Base-by-base conservation (phyloP, 495 filamentous ascomycete species). In the Staphylotrichum longicolle region DNA sequence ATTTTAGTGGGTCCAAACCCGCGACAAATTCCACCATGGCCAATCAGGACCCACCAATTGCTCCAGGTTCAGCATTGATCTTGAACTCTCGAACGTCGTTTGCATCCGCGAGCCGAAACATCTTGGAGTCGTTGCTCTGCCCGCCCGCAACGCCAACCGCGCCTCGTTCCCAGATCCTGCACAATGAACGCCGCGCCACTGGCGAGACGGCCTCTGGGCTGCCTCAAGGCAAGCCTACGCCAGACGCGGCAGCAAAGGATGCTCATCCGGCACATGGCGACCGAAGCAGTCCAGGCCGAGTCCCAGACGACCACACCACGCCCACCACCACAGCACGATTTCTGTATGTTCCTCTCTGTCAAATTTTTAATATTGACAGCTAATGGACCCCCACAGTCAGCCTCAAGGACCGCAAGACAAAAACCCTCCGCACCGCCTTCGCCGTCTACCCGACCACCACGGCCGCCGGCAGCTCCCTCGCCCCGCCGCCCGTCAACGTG, bases 151-250 rank as follows among this genome's bases (percentile, higher is more conserved):
- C 54, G 45, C 40, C 60, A 37, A 32, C 30, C 39, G 35, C 30
- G 10, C 11, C 20, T 42, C 4, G 14, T 14, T n/a, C n/a, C 14
- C 44, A 3, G n/a, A 12, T 12, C 15, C 34, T 11, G 6, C 35
- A 76, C 67, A 55, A 90, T 90, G 88, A 85, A 87, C 70, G 77
- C 74, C 55, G 70, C 82, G 62, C 75, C 77, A 63, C 74, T 82
- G 58, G 71, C 60, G 50, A 56, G 85, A 72, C 85, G 85, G 85
- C 87, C 83, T 61, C 76, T 88, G 78, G 80, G 82, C 82, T 85
- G 84, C 77, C 83, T 86, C 74, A 85, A 86, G 75, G 77, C 83
- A 30, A 71, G 83, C 62, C 67, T 86, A 10, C 79, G 81, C 50
- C 71, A 75, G 58, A 70, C 72, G 51, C 65, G 79, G 51, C 74